These are phyloP conservation scores for Musa itinerans DNA, from an alignment of 176 grass and related monocot genomes.

Conservation along the genomic window DNA sequence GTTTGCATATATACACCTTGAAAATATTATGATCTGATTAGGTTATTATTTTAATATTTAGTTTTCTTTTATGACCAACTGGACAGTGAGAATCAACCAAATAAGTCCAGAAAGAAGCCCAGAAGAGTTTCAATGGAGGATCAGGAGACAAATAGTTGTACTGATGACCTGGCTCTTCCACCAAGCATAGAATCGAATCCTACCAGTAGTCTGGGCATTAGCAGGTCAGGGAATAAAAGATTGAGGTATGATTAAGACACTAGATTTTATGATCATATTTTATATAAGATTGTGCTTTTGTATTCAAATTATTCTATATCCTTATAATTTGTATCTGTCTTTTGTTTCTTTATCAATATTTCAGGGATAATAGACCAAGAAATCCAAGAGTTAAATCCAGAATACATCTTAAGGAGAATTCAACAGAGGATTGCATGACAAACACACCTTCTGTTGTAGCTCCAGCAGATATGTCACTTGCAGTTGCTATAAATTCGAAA, in stretches of 20 bases:
- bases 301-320: not conserved
- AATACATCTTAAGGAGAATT: not conserved
- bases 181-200: not conserved
- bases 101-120: slow-evolving; percentile 9
- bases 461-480: slow-evolving; percentile 14
- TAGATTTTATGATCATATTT: not conserved
- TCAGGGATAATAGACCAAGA: not conserved
- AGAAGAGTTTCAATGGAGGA: slow-evolving; percentile 23
- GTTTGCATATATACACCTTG: not conserved
- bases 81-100: slow-evolving; percentile 24
- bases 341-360: not conserved
- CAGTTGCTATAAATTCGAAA: not conserved
- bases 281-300: not conserved
- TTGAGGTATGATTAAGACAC: not conserved
- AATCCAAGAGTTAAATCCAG: slow-evolving; percentile 6
- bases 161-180: not conserved
- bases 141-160: slow-evolving; percentile 5
- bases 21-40: not conserved
- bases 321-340: not conserved
- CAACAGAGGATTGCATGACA: not conserved
- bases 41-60: slow-evolving; percentile 4
- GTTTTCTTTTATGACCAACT: not conserved
- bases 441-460: slow-evolving; percentile 11
- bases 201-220: not conserved
- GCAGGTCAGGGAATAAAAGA: not conserved